These are phyloP conservation scores for Fusarium anthophilum DNA, from an alignment of 2,329 filamentous ascomycete genomes.

Conservation along the genomic window DNA sequence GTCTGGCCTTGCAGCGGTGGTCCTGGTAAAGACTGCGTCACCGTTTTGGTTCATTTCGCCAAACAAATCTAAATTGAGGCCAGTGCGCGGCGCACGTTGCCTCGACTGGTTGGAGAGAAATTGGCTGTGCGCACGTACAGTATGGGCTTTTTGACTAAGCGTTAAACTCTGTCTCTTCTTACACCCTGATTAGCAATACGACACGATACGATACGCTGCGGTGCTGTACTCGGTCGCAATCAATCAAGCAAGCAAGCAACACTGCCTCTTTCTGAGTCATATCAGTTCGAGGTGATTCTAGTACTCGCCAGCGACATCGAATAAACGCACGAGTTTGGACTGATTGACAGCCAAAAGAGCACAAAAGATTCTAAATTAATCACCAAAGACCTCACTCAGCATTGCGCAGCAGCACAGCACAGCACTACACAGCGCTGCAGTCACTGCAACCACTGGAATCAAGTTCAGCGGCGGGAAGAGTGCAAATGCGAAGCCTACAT, in stretches of 20 bases:
- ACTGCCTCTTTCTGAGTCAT: constrained; percentile 36
- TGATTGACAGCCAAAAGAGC: not conserved
- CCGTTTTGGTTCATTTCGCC: constrained; percentile 39
- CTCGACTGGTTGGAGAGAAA: constrained; percentile 27
- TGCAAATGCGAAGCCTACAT: constrained; percentile 30
- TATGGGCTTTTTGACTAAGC: constrained; percentile 41
- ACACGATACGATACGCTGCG: not conserved
- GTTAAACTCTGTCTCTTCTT: constrained; percentile 17
- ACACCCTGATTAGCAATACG: constrained; percentile 36
- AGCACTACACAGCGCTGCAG: not conserved
- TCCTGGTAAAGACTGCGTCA: constrained; percentile 37
- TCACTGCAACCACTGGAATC: constrained; percentile 1
- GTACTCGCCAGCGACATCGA: constrained; percentile 3
- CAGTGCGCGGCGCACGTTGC: constrained; percentile 40
- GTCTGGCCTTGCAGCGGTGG: constrained; percentile 31
- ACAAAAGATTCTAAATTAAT: constrained; percentile 3
- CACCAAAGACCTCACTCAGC: not conserved
- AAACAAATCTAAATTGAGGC: constrained; percentile 21
- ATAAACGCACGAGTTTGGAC: not conserved
- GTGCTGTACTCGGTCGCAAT: not conserved
- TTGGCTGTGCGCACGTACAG: constrained; percentile 16
- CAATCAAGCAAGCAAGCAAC: constrained; percentile 5
- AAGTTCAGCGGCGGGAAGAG: constrained; percentile 15
- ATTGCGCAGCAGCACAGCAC: constrained; percentile 2
- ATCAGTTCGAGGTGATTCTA: constrained; percentile 14